Evolutionary conservation across 306 rosid genomes (phyloP).

Genomic region (Luffa acutangula): DNA sequence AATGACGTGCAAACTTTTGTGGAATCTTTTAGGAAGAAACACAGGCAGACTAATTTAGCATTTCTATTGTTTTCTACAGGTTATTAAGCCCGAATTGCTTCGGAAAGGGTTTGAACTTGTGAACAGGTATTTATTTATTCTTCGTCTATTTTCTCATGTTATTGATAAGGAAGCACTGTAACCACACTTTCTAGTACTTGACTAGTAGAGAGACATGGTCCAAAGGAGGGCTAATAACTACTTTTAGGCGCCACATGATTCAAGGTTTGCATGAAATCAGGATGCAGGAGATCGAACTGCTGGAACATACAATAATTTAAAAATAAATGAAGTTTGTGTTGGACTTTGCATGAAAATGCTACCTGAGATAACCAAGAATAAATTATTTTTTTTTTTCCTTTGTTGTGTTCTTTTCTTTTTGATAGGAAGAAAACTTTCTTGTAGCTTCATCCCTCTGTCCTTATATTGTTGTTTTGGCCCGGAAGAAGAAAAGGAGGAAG

Average conservation of each 20-base stretch:
- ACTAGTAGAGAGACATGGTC: not conserved
- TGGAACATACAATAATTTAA: not conserved
- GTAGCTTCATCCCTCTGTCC: too few species aligned
- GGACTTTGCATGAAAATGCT: not conserved
- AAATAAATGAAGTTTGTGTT: not conserved
- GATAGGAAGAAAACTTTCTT: not conserved
- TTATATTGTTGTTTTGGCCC: too few species aligned
- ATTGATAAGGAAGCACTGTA: not conserved
- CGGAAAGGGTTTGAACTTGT: slow-evolving; percentile 86
- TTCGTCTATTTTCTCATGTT: not conserved
- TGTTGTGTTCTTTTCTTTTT: not conserved
- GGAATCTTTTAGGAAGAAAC: not conserved
- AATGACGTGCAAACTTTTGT: not conserved
- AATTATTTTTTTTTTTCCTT: not conserved
- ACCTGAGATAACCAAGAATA: not conserved
- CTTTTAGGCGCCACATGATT: not conserved
- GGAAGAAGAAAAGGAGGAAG: not conserved
- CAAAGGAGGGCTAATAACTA: not conserved
- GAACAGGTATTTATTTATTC: slow-evolving; percentile 39
- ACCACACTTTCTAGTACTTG: not conserved
- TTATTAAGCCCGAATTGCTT: slow-evolving; percentile 76
- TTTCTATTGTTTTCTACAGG: slow-evolving; percentile 30
- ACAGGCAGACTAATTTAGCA: not conserved
- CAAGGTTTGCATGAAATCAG: not conserved
- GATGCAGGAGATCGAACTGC: not conserved